Conservation (phyloP, 192 early-diverging fungal species). For the Phlyctochytrium arcticum region DNA sequence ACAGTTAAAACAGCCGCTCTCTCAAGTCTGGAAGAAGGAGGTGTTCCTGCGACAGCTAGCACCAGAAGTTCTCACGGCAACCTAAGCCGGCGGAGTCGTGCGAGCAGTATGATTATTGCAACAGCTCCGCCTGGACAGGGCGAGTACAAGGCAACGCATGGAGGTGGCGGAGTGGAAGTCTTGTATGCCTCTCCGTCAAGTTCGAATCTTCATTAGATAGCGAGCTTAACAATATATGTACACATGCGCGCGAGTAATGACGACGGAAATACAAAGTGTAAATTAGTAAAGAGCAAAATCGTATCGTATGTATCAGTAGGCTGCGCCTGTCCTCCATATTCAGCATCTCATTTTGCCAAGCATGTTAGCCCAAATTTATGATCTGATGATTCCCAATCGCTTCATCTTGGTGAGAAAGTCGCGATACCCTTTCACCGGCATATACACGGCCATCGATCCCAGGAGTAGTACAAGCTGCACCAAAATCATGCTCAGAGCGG, state of each 20-base stretch:
- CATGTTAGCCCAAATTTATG: too few species aligned
- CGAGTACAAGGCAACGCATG: constrained; percentile 10
- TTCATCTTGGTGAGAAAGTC: constrained; percentile 8
- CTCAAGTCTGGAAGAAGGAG: not conserved
- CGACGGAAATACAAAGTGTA: too few species aligned
- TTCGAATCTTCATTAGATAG: constrained; percentile 8
- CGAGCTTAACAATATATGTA: too few species aligned
- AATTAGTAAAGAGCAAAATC: not conserved
- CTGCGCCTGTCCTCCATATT: too few species aligned
- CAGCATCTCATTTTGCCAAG: too few species aligned
- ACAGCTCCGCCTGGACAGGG: constrained; percentile 7
- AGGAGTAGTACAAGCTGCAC: constrained; percentile 21
- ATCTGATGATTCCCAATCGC: constrained; percentile 5
- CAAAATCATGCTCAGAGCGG: constrained; percentile 13
- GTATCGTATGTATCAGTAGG: too few species aligned
- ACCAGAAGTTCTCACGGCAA: too few species aligned
- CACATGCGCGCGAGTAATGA: too few species aligned
- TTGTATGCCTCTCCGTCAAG: constrained; percentile 20
- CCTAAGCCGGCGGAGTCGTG: not conserved
- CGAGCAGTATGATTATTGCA: constrained; percentile 3
- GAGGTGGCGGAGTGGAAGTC: constrained; percentile 29
- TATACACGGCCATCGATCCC: constrained; percentile 10
- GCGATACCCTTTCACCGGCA: constrained; percentile 19
- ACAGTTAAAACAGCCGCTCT: constrained; percentile 1
- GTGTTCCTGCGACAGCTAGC: not conserved